A percentile compares a stretch with the other conserved stretches of the same genome.
Evolutionary conservation across 2,329 filamentous ascomycete genomes (phyloP).

Genomic region (Penicillium polonicum): DNA sequence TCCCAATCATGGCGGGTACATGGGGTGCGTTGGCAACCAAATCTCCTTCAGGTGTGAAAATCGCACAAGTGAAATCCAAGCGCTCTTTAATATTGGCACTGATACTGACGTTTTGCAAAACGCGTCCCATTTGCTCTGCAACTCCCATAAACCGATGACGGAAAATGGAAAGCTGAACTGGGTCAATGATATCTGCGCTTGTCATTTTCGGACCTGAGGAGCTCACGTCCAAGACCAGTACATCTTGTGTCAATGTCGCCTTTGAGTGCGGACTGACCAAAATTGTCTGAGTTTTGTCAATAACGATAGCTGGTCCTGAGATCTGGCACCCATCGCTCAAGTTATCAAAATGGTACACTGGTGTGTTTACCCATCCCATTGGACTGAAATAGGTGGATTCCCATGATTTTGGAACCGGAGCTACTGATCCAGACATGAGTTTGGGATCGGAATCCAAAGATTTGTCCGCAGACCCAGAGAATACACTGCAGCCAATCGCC

Average conservation of each 20-base stretch:
- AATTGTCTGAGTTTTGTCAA: constrained; percentile 47
- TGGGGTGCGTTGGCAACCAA: constrained; percentile 68
- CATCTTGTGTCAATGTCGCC: constrained; percentile 36
- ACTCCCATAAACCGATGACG: constrained; percentile 81
- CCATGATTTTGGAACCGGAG: background rate
- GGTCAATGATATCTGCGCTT: constrained; percentile 61
- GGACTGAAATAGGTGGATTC: background rate
- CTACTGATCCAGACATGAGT: background rate
- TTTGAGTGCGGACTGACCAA: constrained; percentile 38
- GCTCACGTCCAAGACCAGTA: constrained; percentile 38
- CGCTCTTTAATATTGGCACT: constrained; percentile 82
- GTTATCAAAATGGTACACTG: constrained; percentile 1
- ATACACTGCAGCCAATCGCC: constrained; percentile 6
- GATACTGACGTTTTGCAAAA: constrained; percentile 66
- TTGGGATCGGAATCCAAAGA: background rate
- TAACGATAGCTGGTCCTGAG: constrained; percentile 26
- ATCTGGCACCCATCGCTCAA: background rate
- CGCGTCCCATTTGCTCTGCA: constrained; percentile 78
- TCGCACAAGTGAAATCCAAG: constrained; percentile 75
- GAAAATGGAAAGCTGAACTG: constrained; percentile 74
- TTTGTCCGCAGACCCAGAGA: background rate
- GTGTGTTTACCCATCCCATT: constrained; percentile 6
- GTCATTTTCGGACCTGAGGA: constrained; percentile 4
- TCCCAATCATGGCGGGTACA: constrained; percentile 68
- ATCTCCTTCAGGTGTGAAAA: constrained; percentile 70